Evolutionary conservation across 352 stramenopile species (phyloP).

Genomic region (Thalassiosira livingstoniorum): DNA sequence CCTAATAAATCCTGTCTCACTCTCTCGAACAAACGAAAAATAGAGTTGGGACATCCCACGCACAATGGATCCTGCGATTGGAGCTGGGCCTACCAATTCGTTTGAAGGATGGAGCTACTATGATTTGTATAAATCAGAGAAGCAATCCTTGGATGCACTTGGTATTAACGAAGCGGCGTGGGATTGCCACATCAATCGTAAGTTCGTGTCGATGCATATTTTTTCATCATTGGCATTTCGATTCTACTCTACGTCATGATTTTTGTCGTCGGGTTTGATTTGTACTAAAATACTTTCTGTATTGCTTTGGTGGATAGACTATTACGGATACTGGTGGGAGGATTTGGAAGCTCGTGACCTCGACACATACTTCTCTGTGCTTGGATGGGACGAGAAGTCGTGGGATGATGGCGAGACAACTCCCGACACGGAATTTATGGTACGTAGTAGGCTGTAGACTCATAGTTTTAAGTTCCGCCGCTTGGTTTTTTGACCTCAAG

Average conservation of each 20-base stretch:
- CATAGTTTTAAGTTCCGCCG: too few species aligned
- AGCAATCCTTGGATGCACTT: conserved; percentile 3
- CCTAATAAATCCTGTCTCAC: too few species aligned
- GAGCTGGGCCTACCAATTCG: conserved; percentile 15
- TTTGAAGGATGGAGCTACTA: conserved; percentile 33
- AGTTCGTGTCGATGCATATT: not conserved
- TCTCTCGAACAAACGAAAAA: too few species aligned
- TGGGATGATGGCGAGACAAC: conserved; percentile 33
- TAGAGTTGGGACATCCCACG: conserved; percentile 42
- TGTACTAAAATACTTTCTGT: conserved; percentile 18
- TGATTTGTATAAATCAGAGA: conserved; percentile 40
- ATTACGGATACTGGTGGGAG: conserved; percentile 54
- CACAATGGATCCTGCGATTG: too few species aligned
- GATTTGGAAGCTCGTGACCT: conserved; percentile 30
- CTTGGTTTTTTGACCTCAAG: too few species aligned
- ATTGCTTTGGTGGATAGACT: conserved; percentile 52
- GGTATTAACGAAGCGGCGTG: conserved; percentile 48
- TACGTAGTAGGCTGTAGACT: too few species aligned
- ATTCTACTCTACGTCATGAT: too few species aligned
- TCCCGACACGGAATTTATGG: conserved; percentile 42
- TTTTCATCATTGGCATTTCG: too few species aligned
- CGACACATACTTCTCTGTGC: conserved; percentile 24
- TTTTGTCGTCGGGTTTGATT: conserved; percentile 16
- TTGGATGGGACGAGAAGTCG: conserved; percentile 45
- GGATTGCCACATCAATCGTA: conserved; percentile 63